These are phyloP conservation scores for Tetrapisispora arboricola DNA, from an alignment of 805 yeast species.

Conservation along the genomic window DNA sequence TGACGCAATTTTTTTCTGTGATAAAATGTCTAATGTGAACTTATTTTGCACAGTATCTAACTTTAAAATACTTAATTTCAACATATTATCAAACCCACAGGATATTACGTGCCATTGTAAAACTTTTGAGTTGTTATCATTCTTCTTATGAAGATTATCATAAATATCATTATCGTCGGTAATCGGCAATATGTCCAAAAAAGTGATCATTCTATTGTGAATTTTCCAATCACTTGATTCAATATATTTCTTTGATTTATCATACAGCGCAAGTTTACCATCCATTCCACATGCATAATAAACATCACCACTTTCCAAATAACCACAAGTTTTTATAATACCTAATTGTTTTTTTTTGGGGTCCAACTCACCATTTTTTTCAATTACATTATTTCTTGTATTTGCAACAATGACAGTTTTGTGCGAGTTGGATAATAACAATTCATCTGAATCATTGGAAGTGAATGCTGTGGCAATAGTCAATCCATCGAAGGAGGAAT, in stretches of 20 bases:
- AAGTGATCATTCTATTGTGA: constrained; percentile 33
- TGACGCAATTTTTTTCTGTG: constrained; percentile 32
- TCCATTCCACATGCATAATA: constrained; percentile 19
- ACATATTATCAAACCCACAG: constrained; percentile 50
- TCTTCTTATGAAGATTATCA: no score
- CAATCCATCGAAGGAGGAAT: neutral
- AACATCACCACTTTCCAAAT: constrained; percentile 3
- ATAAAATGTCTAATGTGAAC: constrained; percentile 7
- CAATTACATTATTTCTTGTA: neutral
- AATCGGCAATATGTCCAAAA: constrained; percentile 21
- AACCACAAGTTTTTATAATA: constrained; percentile 18
- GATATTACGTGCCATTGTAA: constrained; percentile 36
- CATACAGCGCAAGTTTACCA: constrained; percentile 15
- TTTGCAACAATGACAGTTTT: constrained; percentile 6
- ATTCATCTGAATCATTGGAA: neutral
- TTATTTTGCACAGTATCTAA: no score
- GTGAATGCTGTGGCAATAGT: neutral
- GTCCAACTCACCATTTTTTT: neutral
- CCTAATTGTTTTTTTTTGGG: neutral
- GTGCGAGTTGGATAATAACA: constrained; percentile 11
- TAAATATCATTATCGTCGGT: no score
- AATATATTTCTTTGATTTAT: neutral
- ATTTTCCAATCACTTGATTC: constrained; percentile 15
- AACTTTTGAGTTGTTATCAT: neutral
- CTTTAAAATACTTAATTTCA: constrained; percentile 20